Conservation (phyloP, 1,284 basidiomycete species). For the Phylloporus sp. region DNA sequence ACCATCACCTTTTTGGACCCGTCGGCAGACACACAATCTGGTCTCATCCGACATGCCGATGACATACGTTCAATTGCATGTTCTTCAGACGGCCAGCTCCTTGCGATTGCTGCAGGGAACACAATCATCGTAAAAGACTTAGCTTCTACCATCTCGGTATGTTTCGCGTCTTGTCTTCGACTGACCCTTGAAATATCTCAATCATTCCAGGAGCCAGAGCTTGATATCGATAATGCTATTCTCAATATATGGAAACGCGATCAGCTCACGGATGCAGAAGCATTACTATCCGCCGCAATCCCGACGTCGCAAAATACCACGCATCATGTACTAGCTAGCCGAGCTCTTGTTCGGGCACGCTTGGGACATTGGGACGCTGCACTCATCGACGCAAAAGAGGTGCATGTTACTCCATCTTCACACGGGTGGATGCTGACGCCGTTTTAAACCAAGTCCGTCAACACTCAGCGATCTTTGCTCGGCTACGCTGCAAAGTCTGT, state of each 20-base stretch:
- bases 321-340: slow-evolving; percentile 4
- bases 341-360: slow-evolving; percentile 11
- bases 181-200: no score
- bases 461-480: neutral
- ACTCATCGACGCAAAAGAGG: slow-evolving; percentile 13
- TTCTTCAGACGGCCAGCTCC: neutral
- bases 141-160: neutral
- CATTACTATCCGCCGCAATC: neutral
- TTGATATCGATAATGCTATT: neutral
- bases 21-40: neutral
- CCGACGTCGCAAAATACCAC: neutral
- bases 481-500: slow-evolving; percentile 13
- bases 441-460: slow-evolving; percentile 6
- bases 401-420: neutral
- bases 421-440: neutral
- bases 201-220: neutral
- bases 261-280: neutral
- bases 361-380: slow-evolving; percentile 3
- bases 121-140: neutral
- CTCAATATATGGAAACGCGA: neutral
- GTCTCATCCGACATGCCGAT: neutral
- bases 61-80: neutral
- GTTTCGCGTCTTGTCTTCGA: no score
- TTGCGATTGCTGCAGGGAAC: neutral
- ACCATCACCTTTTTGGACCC: neutral